These are phyloP conservation scores for Pythium monospermum DNA, from an alignment of 352 stramenopile species.

Conservation along the genomic window DNA sequence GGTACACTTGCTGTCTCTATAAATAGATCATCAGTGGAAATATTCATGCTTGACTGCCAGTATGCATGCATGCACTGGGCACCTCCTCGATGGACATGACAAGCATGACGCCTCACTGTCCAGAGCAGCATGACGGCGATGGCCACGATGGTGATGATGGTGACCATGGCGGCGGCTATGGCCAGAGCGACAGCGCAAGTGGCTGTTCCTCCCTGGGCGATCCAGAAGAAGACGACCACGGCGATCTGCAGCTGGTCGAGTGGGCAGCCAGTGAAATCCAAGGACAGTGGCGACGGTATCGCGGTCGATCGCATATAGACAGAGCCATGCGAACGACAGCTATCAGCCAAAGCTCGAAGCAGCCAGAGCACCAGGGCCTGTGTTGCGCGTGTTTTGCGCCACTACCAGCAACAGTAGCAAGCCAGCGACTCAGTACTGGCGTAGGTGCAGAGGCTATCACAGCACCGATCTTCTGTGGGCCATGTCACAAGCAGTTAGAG, in stretches of 20 bases:
- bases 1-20: too few relatives aligned
- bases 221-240: too few relatives aligned
- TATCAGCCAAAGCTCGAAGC: not conserved
- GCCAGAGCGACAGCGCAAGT: too few relatives aligned
- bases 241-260: not conserved
- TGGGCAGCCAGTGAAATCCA: slow-evolving; percentile 11
- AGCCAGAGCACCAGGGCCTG: not conserved
- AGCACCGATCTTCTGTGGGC: slow-evolving; percentile 1
- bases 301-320: not conserved
- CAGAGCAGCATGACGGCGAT: too few relatives aligned
- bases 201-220: too few relatives aligned
- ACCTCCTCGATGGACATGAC: too few relatives aligned
- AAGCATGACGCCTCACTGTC: too few relatives aligned
- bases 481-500: slow-evolving; percentile 2
- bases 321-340: not conserved
- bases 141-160: too few relatives aligned
- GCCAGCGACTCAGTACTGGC: not conserved
- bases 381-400: slow-evolving; percentile 14
- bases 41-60: too few relatives aligned
- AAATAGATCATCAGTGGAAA: too few relatives aligned
- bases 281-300: not conserved
- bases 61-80: too few relatives aligned
- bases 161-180: too few relatives aligned
- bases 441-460: not conserved
- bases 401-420: not conserved